Evolutionary conservation across 2,329 filamentous ascomycete genomes (phyloP).

Genomic region (Akanthomyces lecanii): DNA sequence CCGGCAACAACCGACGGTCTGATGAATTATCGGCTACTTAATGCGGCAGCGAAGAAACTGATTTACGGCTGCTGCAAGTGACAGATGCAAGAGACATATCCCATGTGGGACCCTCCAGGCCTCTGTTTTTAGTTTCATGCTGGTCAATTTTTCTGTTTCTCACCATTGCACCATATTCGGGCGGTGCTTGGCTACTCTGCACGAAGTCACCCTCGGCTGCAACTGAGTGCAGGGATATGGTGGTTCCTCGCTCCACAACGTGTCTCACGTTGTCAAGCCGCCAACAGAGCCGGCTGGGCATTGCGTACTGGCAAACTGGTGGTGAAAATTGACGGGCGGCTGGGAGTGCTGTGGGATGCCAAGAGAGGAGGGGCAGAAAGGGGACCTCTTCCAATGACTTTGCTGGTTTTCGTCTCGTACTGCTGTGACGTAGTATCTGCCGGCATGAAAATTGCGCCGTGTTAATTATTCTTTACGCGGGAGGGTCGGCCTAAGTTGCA

Average conservation of each 20-base stretch:
- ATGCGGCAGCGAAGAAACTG: background rate
- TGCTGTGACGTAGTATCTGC: background rate
- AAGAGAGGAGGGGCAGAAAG: background rate
- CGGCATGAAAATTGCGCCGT: background rate
- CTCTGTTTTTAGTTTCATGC: background rate
- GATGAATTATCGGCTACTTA: background rate
- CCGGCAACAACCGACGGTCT: constrained; percentile 4
- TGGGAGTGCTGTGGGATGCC: background rate
- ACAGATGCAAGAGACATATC: background rate
- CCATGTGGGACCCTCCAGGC: background rate
- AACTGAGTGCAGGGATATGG: constrained; percentile 1
- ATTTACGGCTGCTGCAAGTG: background rate
- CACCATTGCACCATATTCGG: constrained; percentile 1
- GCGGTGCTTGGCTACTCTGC: background rate
- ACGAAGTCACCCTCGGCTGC: constrained; percentile 2
- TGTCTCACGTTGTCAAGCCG: background rate
- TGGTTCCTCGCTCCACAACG: constrained; percentile 9
- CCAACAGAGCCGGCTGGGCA: background rate
- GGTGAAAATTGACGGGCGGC: background rate
- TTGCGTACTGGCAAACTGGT: background rate
- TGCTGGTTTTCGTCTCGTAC: background rate
- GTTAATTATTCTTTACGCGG: background rate
- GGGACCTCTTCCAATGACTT: background rate
- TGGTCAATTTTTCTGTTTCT: background rate
- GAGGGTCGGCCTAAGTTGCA: background rate